These are phyloP conservation scores for Peronospora destructor DNA, from an alignment of 352 stramenopile genomes.

Conservation along the genomic window DNA sequence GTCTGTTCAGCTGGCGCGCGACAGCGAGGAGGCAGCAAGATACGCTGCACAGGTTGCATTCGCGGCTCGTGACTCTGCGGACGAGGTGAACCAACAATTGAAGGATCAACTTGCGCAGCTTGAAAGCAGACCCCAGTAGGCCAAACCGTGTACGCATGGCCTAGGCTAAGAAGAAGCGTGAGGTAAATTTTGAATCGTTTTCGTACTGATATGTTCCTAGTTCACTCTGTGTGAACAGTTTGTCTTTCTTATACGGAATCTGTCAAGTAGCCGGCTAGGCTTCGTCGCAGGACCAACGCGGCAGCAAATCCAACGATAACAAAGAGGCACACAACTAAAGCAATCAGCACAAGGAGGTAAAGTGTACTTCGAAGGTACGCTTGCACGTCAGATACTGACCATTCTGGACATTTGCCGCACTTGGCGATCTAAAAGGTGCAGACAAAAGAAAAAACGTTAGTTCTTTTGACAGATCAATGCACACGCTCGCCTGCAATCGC, in stretches of 20 bases:
- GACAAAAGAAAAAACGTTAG: constrained; percentile 7
- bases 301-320: constrained; percentile 63
- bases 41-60: constrained; percentile 69
- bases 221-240: neutral
- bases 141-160: constrained; percentile 12
- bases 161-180: constrained; percentile 11
- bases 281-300: constrained; percentile 64
- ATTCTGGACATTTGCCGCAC: constrained; percentile 75
- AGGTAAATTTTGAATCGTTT: constrained; percentile 36
- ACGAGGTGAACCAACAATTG: constrained; percentile 41
- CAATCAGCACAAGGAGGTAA: constrained; percentile 58
- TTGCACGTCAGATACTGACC: constrained; percentile 57
- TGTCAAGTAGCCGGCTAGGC: constrained; percentile 74
- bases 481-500: neutral
- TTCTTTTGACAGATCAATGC: neutral
- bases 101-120: constrained; percentile 37
- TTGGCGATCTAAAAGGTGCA: constrained; percentile 38
- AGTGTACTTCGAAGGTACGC: constrained; percentile 59
- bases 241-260: constrained; percentile 70
- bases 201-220: constrained; percentile 18
- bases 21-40: constrained; percentile 64
- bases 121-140: constrained; percentile 21
- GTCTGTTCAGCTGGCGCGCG: constrained; percentile 40
- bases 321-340: constrained; percentile 66
- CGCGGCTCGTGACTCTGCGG: constrained; percentile 50